Conservation (phyloP, 768 basidiomycete species). For the Phallus indusiatus region DNA sequence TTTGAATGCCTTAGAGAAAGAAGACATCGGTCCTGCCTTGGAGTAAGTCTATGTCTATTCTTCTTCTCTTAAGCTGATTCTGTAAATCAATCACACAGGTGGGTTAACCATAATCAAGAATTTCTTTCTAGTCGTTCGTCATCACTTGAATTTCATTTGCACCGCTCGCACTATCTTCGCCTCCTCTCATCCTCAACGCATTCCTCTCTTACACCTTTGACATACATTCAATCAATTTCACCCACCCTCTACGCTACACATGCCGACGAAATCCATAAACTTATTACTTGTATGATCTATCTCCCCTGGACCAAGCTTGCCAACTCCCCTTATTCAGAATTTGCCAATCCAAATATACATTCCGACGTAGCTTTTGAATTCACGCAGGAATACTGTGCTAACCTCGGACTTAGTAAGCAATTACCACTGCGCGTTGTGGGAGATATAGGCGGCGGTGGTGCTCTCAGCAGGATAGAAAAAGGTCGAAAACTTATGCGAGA, state of each 20-base stretch:
- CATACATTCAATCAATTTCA: constrained; percentile 65
- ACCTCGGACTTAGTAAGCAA: constrained; percentile 81
- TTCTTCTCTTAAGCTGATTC: background rate
- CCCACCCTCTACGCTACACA: constrained; percentile 56
- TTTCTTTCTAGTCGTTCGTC: constrained; percentile 68
- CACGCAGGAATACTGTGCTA: constrained; percentile 81
- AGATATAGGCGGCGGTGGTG: constrained; percentile 88
- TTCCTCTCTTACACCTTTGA: constrained; percentile 48
- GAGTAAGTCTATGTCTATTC: constrained; percentile 35
- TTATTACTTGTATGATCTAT: constrained; percentile 61
- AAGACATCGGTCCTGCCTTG: constrained; percentile 71
- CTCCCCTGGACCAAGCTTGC: constrained; percentile 60
- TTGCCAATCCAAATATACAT: constrained; percentile 64
- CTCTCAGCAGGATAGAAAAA: constrained; percentile 87
- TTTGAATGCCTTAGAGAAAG: constrained; percentile 51
- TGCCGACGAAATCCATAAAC: constrained; percentile 51
- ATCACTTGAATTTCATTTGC: constrained; percentile 80
- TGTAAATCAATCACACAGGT: constrained; percentile 38
- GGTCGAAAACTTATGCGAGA: constrained; percentile 90
- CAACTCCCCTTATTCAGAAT: constrained; percentile 63
- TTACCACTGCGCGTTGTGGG: constrained; percentile 82
- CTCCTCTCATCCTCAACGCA: constrained; percentile 58
- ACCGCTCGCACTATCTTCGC: constrained; percentile 83
- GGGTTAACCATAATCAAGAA: constrained; percentile 56
- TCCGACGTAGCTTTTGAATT: constrained; percentile 76